Conservation (phyloP, 164 flowering plant genomes). For the Vitis rotundifolia region DNA sequence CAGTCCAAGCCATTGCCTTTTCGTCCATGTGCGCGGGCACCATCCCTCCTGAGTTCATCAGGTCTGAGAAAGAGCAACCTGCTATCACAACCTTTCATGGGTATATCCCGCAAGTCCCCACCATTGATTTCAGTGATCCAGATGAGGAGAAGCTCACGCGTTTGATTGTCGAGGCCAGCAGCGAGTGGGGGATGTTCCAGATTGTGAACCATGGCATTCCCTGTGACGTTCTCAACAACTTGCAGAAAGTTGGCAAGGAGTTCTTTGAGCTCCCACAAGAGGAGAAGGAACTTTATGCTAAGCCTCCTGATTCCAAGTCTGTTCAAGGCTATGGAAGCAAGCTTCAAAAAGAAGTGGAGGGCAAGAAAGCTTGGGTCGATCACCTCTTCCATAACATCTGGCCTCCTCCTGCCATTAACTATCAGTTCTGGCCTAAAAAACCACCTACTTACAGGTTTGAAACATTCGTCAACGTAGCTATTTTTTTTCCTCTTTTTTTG, state of each 20-base stretch:
- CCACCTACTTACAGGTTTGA: conserved; percentile 63
- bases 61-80: conserved; percentile 36
- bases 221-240: conserved; percentile 35
- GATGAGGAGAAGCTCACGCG: conserved; percentile 32
- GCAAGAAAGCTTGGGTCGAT: conserved; percentile 79
- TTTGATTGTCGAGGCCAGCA: conserved; percentile 43
- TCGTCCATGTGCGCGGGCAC: conserved; percentile 8
- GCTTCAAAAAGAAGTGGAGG: conserved; percentile 62
- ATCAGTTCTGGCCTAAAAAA: conserved; percentile 73
- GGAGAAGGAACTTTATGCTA: conserved; percentile 66
- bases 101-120: conserved; percentile 44
- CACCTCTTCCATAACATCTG: conserved; percentile 74
- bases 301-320: conserved; percentile 25
- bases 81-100: conserved; percentile 33
- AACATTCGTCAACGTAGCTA: no score
- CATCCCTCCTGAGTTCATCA: conserved; percentile 36
- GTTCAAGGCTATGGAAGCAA: conserved; percentile 77
- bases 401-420: conserved; percentile 67
- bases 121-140: conserved; percentile 39
- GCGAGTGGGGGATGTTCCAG: conserved; percentile 71
- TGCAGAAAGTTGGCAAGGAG: conserved; percentile 63
- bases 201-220: conserved; percentile 73
- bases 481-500: not conserved
- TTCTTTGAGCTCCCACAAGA: conserved; percentile 74
- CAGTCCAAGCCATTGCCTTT: conserved; percentile 29